phyloP scores from a whole-genome alignment of 148 eudicot species.

The Fagopyrum tataricum region DNA sequence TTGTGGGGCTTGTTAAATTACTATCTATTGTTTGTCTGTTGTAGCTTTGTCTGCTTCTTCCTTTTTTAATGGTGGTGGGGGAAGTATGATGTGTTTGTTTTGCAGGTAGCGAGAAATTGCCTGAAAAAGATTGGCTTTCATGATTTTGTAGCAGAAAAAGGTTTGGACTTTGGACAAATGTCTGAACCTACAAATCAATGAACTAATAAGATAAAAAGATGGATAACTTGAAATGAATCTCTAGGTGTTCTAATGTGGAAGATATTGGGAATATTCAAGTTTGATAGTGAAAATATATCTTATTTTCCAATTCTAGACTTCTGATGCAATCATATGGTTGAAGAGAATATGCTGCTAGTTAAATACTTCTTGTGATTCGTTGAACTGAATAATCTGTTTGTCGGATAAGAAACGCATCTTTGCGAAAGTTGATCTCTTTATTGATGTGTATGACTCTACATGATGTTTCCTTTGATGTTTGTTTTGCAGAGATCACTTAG shows the following conservation, averaged over 20 bases:
- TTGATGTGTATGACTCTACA: background rate
- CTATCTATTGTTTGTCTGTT: background rate
- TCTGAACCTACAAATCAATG: background rate
- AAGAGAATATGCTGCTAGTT: background rate
- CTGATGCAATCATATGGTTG: background rate
- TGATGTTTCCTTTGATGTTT: background rate
- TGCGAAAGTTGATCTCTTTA: background rate
- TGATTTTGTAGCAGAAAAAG: background rate
- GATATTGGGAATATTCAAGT: background rate
- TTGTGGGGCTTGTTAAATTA: background rate
- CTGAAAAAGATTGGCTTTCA: background rate
- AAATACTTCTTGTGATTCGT: no score
- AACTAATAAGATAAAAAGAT: background rate
- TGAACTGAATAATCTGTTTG: background rate
- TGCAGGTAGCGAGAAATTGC: no score
- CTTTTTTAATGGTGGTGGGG: background rate
- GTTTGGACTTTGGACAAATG: background rate
- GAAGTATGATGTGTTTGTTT: background rate
- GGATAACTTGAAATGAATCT: background rate
- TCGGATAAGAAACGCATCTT: background rate
- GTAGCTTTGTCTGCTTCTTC: background rate
- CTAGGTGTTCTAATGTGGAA: background rate
- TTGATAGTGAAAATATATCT: background rate
- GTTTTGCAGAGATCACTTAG: conserved; percentile 67
- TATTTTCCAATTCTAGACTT: background rate